These are phyloP conservation scores for Ligustrum vulgare DNA, from an alignment of 257 asterid species.

Conservation along the genomic window DNA sequence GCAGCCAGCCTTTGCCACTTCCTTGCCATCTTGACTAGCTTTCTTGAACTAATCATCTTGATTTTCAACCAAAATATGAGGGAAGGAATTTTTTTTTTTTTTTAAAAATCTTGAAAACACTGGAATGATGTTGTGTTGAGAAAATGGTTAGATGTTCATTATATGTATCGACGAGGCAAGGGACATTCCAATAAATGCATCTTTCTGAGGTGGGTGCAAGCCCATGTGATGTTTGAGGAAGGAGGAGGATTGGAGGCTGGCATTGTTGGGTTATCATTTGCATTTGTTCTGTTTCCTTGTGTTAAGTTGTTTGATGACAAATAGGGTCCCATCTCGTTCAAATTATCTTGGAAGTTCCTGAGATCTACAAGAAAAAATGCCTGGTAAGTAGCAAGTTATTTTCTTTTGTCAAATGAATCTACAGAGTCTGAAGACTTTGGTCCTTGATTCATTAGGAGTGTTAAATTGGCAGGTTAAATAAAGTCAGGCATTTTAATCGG, in stretches of 20 bases:
- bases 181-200: neutral
- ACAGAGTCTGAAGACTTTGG: no score
- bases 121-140: conserved; percentile 1
- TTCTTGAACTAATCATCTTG: neutral
- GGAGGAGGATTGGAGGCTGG: neutral
- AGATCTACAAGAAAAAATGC: neutral
- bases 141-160: neutral
- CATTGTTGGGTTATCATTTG: neutral
- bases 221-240: conserved; percentile 5
- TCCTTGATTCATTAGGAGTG: no score
- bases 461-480: no score
- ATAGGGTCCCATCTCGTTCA: neutral
- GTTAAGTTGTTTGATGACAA: conserved; percentile 10
- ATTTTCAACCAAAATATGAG: neutral
- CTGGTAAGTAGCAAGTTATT: neutral
- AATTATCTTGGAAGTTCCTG: neutral
- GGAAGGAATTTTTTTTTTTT: neutral
- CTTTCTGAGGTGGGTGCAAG: neutral
- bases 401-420: neutral
- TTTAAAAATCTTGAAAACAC: neutral
- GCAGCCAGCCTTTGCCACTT: conserved; percentile 15
- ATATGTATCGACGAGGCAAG: neutral
- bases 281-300: neutral
- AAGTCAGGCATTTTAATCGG: no score
- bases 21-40: neutral